Evolutionary conservation across 192 early-diverging fungal species (phyloP).

Genomic region (Backusella tuberculispora): DNA sequence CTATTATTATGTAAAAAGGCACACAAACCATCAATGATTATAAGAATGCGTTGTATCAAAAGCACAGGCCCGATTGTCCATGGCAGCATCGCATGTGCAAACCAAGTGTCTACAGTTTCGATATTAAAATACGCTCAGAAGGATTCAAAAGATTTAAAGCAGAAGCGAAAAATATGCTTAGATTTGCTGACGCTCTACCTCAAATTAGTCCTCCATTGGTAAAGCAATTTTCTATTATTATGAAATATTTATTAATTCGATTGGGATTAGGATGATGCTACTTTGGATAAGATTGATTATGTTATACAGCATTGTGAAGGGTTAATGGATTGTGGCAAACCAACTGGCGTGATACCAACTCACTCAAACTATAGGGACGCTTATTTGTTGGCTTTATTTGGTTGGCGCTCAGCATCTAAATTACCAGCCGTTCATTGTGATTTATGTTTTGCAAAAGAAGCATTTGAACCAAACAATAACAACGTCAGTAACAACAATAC

Average conservation of each 20-base stretch:
- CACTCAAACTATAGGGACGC: neutral
- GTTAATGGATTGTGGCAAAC: neutral
- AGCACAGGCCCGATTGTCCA: neutral
- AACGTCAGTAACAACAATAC: neutral
- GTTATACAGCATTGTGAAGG: slow-evolving; percentile 6
- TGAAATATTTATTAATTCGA: neutral
- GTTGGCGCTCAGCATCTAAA: neutral
- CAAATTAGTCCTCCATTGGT: neutral
- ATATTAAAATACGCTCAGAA: slow-evolving; percentile 8
- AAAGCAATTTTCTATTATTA: neutral
- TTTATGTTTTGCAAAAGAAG: neutral
- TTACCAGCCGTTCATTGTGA: neutral
- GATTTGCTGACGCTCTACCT: neutral
- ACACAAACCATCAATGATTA: neutral
- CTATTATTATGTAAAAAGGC: neutral
- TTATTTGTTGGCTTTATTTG: neutral
- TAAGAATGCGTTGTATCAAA: neutral
- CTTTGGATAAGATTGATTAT: neutral
- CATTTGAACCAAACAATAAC: neutral
- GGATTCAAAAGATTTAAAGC: neutral
- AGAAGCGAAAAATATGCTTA: neutral
- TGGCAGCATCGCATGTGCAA: neutral
- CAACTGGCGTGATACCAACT: neutral
- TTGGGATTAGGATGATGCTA: neutral
- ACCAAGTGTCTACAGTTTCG: neutral